phyloP scores from a whole-genome alignment of 2,329 filamentous ascomycete species.

The Rugonectria rugulosa region DNA sequence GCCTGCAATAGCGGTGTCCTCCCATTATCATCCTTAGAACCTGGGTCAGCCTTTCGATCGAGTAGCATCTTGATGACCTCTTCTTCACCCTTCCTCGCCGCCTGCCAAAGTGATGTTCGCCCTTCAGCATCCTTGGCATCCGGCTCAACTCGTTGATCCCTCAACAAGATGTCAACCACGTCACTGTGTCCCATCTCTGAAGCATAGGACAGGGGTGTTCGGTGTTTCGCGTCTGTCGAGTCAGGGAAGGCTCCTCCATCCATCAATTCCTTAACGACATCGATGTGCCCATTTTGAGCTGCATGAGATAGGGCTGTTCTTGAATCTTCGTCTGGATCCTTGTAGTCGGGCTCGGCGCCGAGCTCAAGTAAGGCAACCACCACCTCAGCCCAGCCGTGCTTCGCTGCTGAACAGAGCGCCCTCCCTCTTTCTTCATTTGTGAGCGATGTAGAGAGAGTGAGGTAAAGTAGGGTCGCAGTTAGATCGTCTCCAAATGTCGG shows the following conservation, averaged over 20 bases:
- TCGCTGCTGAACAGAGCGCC: background rate
- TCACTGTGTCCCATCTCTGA: background rate
- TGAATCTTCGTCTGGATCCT: background rate
- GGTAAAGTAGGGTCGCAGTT: background rate
- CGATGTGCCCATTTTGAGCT: background rate
- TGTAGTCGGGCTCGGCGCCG: background rate
- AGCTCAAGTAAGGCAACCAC: background rate
- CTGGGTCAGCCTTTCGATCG: background rate
- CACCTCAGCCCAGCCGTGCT: conserved; percentile 1
- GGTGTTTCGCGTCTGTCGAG: background rate
- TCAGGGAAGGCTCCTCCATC: background rate
- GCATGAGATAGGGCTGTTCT: background rate
- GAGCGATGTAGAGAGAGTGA: background rate
- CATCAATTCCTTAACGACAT: background rate
- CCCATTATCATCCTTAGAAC: background rate
- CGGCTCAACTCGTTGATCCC: background rate
- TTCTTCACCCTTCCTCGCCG: background rate
- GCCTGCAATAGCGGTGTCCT: background rate
- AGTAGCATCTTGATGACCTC: background rate
- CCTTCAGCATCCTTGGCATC: background rate
- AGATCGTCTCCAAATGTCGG: background rate
- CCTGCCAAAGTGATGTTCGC: background rate
- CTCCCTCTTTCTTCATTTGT: background rate
- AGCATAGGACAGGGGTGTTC: conserved; percentile 1
- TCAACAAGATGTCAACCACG: background rate